Evolutionary conservation across 2,329 filamentous ascomycete genomes (phyloP).

Genomic region (Trichoderma sp.): DNA sequence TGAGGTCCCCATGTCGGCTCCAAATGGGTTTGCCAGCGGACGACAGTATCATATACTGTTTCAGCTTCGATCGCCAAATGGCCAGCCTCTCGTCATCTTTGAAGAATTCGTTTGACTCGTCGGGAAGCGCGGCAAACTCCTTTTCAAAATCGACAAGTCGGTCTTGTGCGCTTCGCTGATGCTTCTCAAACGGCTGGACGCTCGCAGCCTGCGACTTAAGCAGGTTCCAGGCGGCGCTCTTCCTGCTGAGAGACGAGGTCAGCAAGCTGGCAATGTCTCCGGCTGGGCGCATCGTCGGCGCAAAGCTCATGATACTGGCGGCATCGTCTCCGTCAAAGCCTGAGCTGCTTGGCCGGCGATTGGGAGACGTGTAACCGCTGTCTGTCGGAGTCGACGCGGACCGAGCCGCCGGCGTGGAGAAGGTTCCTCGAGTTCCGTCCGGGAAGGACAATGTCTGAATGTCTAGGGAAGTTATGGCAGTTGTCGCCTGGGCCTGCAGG

Average conservation of each 20-base stretch:
- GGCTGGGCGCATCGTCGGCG: slow-evolving; percentile 58
- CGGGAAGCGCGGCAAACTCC: slow-evolving; percentile 76
- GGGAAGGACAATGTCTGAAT: slow-evolving; percentile 73
- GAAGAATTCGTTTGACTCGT: slow-evolving; percentile 42
- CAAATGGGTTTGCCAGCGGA: slow-evolving; percentile 97
- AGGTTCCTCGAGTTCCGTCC: slow-evolving; percentile 65
- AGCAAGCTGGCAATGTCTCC: slow-evolving; percentile 81
- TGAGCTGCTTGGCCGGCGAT: slow-evolving; percentile 29
- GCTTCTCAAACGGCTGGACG: slow-evolving; percentile 58
- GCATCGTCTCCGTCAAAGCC: slow-evolving; percentile 57
- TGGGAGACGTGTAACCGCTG: slow-evolving; percentile 43
- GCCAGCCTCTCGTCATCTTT: slow-evolving; percentile 59
- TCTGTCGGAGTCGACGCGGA: slow-evolving; percentile 37
- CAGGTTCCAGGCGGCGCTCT: slow-evolving; percentile 66
- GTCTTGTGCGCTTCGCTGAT: slow-evolving; percentile 44
- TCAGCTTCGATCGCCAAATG: slow-evolving; percentile 87
- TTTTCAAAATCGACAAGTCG: slow-evolving; percentile 64
- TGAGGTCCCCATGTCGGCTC: slow-evolving; percentile 87
- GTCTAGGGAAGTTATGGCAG: slow-evolving; percentile 77
- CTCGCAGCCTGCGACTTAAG: slow-evolving; percentile 60
- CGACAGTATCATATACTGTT: slow-evolving; percentile 95
- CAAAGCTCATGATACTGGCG: slow-evolving; percentile 64
- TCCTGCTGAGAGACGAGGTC: slow-evolving; percentile 63
- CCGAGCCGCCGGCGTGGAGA: slow-evolving; percentile 42
- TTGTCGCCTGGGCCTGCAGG: slow-evolving; percentile 68